Evolutionary conservation across 2,329 filamentous ascomycete genomes (phyloP), one percentile per base, ranked within the genome.

Genomic region (Microdochium bolleyi): DNA sequence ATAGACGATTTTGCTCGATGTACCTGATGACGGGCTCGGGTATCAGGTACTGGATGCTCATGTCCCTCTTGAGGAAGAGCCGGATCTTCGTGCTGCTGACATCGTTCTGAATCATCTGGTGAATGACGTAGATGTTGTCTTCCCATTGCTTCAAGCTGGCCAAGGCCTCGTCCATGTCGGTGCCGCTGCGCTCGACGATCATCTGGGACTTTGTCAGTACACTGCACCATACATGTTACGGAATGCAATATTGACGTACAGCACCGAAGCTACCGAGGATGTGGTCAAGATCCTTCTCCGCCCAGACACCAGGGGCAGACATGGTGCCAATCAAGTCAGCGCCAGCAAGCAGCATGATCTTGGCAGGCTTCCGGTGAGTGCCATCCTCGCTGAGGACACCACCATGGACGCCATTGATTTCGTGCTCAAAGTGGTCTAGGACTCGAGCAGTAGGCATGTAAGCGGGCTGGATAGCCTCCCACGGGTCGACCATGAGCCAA

Each of bases 361-460:
- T 84, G 19, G 87, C 86, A 13, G 70, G 71, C 44, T 75, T 80
- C 67, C 83, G 86, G 63, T 79, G 82, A 51, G 75, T 74, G 54
- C 89, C 89, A 58, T 86, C 79, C 21, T 78, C 76, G 49, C 79
- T 81, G 61, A 88, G 79, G 27, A 94, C 82, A 7, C 92, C 92
- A 38, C 87, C 85, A 27, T 85, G 75, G 48, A 89, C 80, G 24
- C 82, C 79, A 66, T 96, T 96, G 66, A 96, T 89, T 67, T 96
- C 90, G 64, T 92, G 74, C 59, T 95, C 85, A 62, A 96, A 94
- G 70, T 96, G 92, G 64, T 95, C 90, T 49, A 96, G 76, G 41
- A 96, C 92, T 61, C 87, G 82, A 38, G 92, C 92, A 1, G 92
- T 97, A 16, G 91, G 90, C 56, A 90, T 85, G 66, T 96, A 97